Base-by-base conservation (phyloP, 257 asterid genomes). In the Solanum stenotomum region DNA sequence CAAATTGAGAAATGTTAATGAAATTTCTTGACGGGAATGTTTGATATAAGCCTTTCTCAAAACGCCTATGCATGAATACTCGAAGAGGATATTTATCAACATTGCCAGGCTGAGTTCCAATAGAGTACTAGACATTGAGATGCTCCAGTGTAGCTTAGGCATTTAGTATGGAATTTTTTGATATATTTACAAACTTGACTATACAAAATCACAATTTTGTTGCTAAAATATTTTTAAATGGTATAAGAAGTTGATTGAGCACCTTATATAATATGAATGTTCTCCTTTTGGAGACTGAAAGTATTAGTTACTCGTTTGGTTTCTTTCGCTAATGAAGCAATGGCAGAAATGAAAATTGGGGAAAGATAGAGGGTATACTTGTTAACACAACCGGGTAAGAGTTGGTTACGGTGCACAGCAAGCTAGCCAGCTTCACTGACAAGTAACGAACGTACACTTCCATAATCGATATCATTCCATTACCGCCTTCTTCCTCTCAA, bases 401-500 rank as follows among this genome's bases (percentile, higher is more conserved):
- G 56, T 86, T 68, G 35, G 89, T 89, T 86, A 34, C 76, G 27
- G 42, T 82, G 10, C 20, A 6, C 44, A 82, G 72, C 33, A 65
- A 4, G 10, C 56, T 8, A 10, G 67, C n/a, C 85, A 88, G 56
- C 87, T 56, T 76, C 86, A 83, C 68, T 61, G 84, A 86, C 85
- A 87, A 84, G 91, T 33, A 88, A 92, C 89, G 61, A 23, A 3
- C 89, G 90, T 91, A 89, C 85, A 87, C 1, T 75, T 44, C 25
- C 25, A 90, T 87, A 85, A 89, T 34, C 82, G 18, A 20, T 65
- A 68, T 76, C 29, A n/a, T 75, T 87, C 71, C 82, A 68, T 92
- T 91, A 94, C 94, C 92, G 93, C 92, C 63, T 88, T 87, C 72
- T 83, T 14, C 37, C 72, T 29, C 27, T 46, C 68, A 46, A 81